Evolutionary conservation across 164 flowering plant genomes (phyloP), one percentile per base, ranked within the genome.

Genomic region (Brasenia schreberi): DNA sequence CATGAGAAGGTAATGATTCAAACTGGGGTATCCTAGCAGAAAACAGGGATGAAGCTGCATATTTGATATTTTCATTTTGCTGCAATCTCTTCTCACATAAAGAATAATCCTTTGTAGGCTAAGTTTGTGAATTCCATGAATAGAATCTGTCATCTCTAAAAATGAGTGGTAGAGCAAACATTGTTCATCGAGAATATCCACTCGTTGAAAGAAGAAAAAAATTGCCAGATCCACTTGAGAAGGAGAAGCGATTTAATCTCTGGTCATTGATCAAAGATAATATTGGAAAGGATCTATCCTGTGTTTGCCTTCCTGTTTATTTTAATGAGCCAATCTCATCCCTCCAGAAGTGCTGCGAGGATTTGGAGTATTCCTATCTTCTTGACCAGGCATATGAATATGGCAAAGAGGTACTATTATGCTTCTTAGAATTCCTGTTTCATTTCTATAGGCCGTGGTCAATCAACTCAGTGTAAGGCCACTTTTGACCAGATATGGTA

Each of bases 201-300:
- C 67, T 69, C 16, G 68, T 87, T 69, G 84, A 81, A 76, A 82
- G 98, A 71, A 74, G 96, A 62, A 81, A 71, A 66, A 83, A 80
- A 80, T 83, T 92, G 69, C 96, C 98, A 11, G 85, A 81, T 67
- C 98, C 96, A 65, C 70, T 82, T 72, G 95, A 88, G 77, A 88
- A 88, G 78, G 98, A 92, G 83, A 92, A 82, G 79, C 88, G 91
- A 3, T 91, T 87, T 17, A 92, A 92, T 73, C 87, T 92, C 68
- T 92, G 98, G 98, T 84, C 96, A 65, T 83, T 92, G 85, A 92
- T 92, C 66, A 92, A 89, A 77, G 98, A 89, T 75, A 92, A 89
- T 72, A 88, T 92, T 64, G 98, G 98, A 61, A 92, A 92, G 76
- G 98, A 92, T 75, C 88, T 92, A 12, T 81, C 92, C 43, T 71